A percentile compares a stretch with the other conserved stretches of the same genome.
Conservation (phyloP, 352 stramenopile genomes). For the Pythium oligandrum region DNA sequence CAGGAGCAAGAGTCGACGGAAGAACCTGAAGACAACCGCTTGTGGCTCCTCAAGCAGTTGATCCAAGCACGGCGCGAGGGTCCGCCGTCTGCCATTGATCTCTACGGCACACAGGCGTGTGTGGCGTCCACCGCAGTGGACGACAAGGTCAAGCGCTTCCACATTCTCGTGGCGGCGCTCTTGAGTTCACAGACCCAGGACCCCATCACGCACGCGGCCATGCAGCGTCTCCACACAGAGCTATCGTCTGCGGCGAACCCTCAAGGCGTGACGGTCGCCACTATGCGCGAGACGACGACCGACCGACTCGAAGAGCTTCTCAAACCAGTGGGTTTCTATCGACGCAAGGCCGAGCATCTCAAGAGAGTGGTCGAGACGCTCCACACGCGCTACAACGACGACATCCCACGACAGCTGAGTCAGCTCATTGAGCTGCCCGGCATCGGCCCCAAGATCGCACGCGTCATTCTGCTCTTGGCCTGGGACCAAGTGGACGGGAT, state of each 20-base stretch:
- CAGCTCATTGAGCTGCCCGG: constrained; percentile 50
- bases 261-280: constrained; percentile 46
- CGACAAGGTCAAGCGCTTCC: constrained; percentile 30
- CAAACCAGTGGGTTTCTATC: constrained; percentile 70
- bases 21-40: constrained; percentile 11
- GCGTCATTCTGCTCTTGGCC: constrained; percentile 54
- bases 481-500: constrained; percentile 56
- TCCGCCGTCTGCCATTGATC: constrained; percentile 46
- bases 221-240: constrained; percentile 53
- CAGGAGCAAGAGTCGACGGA: too few relatives aligned
- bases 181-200: constrained; percentile 77
- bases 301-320: constrained; percentile 41
- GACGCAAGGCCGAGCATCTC: constrained; percentile 64
- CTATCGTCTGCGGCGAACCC: constrained; percentile 8
- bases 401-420: constrained; percentile 44
- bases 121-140: constrained; percentile 16
- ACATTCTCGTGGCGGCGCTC: constrained; percentile 56
- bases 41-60: constrained; percentile 36
- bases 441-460: constrained; percentile 71
- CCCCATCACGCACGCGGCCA: constrained; percentile 57
- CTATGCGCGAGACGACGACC: constrained; percentile 26
- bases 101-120: constrained; percentile 64
- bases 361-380: constrained; percentile 45
- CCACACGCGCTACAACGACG: constrained; percentile 23
- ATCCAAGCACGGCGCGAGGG: constrained; percentile 27